A percentile compares a stretch with the other conserved stretches of the same genome.
These are phyloP conservation scores for Debaryomyces robertsiae DNA, from an alignment of 1,139 yeast genomes.

Conservation along the genomic window DNA sequence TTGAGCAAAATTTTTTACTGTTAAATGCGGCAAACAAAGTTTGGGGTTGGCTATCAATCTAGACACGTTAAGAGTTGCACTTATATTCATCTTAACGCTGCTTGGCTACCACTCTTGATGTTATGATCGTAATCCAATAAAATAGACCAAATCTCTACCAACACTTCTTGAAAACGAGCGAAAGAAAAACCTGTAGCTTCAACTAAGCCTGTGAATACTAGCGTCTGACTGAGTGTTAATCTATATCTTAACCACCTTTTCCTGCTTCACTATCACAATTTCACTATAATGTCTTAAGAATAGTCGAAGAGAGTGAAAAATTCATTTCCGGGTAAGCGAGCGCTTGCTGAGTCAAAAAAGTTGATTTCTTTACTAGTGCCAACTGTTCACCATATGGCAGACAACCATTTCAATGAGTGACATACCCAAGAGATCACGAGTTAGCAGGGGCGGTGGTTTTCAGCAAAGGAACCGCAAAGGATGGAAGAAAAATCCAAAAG, in stretches of 20 bases:
- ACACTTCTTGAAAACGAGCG: too few relatives aligned
- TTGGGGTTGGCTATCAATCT: constrained; percentile 64
- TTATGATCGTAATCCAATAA: background rate
- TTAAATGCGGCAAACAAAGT: constrained; percentile 67
- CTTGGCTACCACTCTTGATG: background rate
- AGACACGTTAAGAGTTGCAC: constrained; percentile 73
- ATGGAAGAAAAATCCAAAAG: constrained; percentile 12
- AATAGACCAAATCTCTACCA: too few relatives aligned
- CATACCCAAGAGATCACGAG: constrained; percentile 21
- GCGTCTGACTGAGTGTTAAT: too few relatives aligned
- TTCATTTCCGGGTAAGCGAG: constrained; percentile 7
- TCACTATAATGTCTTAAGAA: constrained; percentile 1
- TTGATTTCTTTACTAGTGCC: background rate
- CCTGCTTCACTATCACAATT: too few relatives aligned
- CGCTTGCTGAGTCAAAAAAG: constrained; percentile 4
- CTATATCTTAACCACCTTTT: too few relatives aligned
- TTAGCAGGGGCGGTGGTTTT: constrained; percentile 20
- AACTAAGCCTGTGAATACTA: too few relatives aligned
- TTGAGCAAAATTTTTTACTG: constrained; percentile 67
- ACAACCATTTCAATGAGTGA: constrained; percentile 2
- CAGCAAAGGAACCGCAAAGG: constrained; percentile 6
- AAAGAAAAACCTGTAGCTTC: too few relatives aligned
- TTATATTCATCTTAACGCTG: constrained; percentile 52
- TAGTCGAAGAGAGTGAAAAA: constrained; percentile 7
- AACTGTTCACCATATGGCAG: background rate